phyloP scores from a whole-genome alignment of 305 asterid genomes.

The Fraxinus velutina region DNA sequence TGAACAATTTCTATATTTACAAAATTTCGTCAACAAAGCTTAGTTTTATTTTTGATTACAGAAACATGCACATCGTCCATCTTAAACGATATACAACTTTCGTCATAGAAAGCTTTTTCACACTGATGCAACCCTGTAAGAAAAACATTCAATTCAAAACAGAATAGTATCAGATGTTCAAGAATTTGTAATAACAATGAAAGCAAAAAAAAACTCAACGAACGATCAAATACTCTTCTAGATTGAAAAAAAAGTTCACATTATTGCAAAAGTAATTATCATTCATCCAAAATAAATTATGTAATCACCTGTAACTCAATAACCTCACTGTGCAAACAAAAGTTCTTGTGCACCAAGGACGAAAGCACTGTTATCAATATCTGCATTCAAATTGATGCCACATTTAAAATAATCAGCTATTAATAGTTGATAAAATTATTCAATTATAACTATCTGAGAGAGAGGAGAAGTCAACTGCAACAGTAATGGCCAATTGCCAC shows the following conservation, averaged over 20 bases:
- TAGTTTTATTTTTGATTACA: not conserved
- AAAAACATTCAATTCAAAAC: not conserved
- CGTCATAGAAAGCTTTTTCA: not conserved
- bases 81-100: not conserved
- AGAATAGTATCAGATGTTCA: not conserved
- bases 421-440: not conserved
- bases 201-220: not conserved
- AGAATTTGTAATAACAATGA: not conserved
- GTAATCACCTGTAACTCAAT: constrained; percentile 55
- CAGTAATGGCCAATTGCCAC: constrained; percentile 44
- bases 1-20: not conserved
- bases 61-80: not conserved
- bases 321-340: constrained; percentile 49
- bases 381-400: constrained; percentile 45
- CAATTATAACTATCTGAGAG: not conserved
- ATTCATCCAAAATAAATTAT: not conserved
- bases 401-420: not conserved
- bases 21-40: not conserved
- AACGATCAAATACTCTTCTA: not conserved
- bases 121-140: not conserved
- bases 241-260: not conserved
- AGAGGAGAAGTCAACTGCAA: constrained; percentile 39
- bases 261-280: not conserved
- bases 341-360: constrained; percentile 50
- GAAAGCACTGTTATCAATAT: constrained; percentile 42